phyloP scores from a whole-genome alignment of 805 yeast species.

The Saccharomycopsis capsularis region DNA sequence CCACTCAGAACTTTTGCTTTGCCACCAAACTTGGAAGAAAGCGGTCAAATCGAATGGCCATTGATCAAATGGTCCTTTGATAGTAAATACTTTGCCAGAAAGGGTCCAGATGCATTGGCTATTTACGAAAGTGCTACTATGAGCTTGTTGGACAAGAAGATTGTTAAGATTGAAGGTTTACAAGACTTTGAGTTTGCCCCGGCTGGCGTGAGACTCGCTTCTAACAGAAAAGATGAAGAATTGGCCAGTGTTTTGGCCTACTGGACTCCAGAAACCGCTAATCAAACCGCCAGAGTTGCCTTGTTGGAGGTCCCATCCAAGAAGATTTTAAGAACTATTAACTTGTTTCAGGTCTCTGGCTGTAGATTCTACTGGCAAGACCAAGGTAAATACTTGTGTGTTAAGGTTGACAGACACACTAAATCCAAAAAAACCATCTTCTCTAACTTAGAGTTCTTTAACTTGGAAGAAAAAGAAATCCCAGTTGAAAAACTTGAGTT shows the following conservation, averaged over 20 bases:
- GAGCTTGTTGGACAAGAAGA: slow-evolving; percentile 78
- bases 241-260: slow-evolving; percentile 69
- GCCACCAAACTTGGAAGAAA: slow-evolving; percentile 58
- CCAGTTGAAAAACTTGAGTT: slow-evolving; percentile 94
- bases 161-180: slow-evolving; percentile 75
- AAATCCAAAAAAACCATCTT: slow-evolving; percentile 88
- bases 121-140: slow-evolving; percentile 76
- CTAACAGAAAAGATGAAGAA: slow-evolving; percentile 41
- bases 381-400: slow-evolving; percentile 76
- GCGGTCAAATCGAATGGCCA: slow-evolving; percentile 77
- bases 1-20: slow-evolving; percentile 88
- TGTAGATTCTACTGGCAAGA: slow-evolving; percentile 93
- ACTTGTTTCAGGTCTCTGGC: slow-evolving; percentile 89
- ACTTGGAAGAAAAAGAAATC: slow-evolving; percentile 76
- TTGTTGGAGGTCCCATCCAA: slow-evolving; percentile 82
- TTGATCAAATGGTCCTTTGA: slow-evolving; percentile 92
- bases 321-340: slow-evolving; percentile 79
- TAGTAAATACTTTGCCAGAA: slow-evolving; percentile 89
- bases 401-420: slow-evolving; percentile 94
- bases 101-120: slow-evolving; percentile 87
- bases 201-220: slow-evolving; percentile 63
- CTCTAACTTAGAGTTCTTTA: slow-evolving; percentile 88
- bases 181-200: slow-evolving; percentile 96
- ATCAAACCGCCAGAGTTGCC: slow-evolving; percentile 93
- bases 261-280: slow-evolving; percentile 93